Conservation (phyloP, 1,284 basidiomycete genomes). For the Ustilago crameri region DNA sequence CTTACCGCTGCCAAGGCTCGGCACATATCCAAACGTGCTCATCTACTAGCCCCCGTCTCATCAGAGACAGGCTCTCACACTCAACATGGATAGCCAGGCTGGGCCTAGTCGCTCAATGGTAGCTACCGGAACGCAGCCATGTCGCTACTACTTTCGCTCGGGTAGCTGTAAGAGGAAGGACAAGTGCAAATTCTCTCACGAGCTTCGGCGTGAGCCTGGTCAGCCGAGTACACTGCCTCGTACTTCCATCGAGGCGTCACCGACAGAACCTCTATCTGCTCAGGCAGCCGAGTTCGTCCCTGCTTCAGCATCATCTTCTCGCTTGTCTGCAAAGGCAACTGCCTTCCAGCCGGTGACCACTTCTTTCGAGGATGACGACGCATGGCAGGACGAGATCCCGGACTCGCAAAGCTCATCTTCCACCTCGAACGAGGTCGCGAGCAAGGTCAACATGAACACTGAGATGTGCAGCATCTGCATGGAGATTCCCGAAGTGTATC, state of each 20-base stretch:
- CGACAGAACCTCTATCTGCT: slow-evolving; percentile 5
- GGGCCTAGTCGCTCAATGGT: neutral
- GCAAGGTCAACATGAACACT: slow-evolving; percentile 12
- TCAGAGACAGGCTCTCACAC: neutral
- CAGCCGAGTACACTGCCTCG: neutral
- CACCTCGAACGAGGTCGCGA: slow-evolving; percentile 1
- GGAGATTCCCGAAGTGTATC: slow-evolving; percentile 35
- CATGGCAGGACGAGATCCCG: slow-evolving; percentile 7
- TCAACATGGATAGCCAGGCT: slow-evolving; percentile 15
- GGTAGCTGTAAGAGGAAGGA: slow-evolving; percentile 35
- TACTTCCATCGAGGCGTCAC: neutral
- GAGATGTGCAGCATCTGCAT: slow-evolving; percentile 45
- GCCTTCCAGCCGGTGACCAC: slow-evolving; percentile 8
- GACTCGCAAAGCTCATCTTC: neutral
- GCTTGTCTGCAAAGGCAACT: slow-evolving; percentile 17
- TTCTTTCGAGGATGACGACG: slow-evolving; percentile 3
- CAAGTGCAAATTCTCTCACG: slow-evolving; percentile 40
- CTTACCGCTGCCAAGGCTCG: too few relatives aligned
- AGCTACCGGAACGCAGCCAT: slow-evolving; percentile 13
- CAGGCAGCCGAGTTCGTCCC: slow-evolving; percentile 17
- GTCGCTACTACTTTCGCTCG: slow-evolving; percentile 34
- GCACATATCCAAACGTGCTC: neutral
- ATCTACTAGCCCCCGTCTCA: neutral
- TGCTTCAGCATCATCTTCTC: neutral
- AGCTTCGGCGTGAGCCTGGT: neutral